Evolutionary conservation across 2,329 filamentous ascomycete species (phyloP), one percentile per base, ranked within the genome.

Genomic region (Penicillium rolfsii): DNA sequence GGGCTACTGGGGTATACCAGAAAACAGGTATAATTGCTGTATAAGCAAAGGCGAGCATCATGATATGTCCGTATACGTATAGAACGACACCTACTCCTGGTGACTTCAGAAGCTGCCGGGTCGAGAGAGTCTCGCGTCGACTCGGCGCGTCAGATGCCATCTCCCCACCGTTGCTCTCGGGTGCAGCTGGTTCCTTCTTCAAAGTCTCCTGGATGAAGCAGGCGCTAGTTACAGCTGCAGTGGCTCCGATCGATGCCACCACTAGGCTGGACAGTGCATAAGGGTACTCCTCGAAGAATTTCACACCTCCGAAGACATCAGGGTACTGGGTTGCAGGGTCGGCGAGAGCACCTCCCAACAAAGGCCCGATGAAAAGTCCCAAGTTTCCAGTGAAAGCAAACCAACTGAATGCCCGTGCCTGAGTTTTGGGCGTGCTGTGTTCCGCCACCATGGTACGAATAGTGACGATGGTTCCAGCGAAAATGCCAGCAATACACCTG

Each of bases 361-460:
- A 69, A 2, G 90, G 89, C 0, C 91, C 91, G 1, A 91, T 33
- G 60, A 91, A 87, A 48, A 94, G 87, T 4, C 91, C 91, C 8
- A 93, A 24, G 65, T 94, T 94, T 4, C 87, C 86, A 0, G 84
- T 81, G 70, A 94, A 91, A 9, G 90, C 89, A 71, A 93, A 93
- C 80, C 87, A 90, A 70, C 88, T 88, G 70, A 93, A 95, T 0
- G 88, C 87, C 30, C 83, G 79, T 0, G 91, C 90, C 75, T 93
- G 90, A 0, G 88, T 93, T 63, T 84, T 82, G 5, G 84, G 77
- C 0, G 88, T 90, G 73, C 86, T 89, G 66, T 88, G 86, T 75
- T 95, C 91, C 19, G 85, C 84, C 33, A 94, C 82, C 89, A 94
- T 93, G 6, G 90, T 88, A 30, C 91, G 83, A 58, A 94, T 85